A percentile compares a stretch with the other conserved stretches of the same genome.
Evolutionary conservation across 2,329 filamentous ascomycete genomes (phyloP).

Genomic region (Rhynchosporium agropyri): DNA sequence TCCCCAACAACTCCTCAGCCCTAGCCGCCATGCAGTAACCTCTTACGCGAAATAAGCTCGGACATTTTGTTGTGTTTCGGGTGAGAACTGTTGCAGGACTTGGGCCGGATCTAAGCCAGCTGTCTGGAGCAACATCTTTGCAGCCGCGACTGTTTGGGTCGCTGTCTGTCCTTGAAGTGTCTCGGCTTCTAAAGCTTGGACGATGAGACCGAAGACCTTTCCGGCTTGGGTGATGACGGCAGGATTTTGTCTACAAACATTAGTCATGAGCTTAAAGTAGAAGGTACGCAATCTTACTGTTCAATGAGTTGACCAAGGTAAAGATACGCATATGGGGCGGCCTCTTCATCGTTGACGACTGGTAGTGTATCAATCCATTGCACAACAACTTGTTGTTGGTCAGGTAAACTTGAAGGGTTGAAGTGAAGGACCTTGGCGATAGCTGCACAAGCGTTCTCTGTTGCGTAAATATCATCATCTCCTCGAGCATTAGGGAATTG

Average conservation of each 20-base stretch:
- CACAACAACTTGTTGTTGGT: conserved; percentile 74
- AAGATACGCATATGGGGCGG: conserved; percentile 91
- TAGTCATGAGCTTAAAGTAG: conserved; percentile 35
- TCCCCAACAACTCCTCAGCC: conserved; percentile 15
- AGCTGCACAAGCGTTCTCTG: conserved; percentile 94
- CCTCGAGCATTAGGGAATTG: conserved; percentile 79
- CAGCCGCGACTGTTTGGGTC: conserved; percentile 72
- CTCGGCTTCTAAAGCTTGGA: conserved; percentile 86
- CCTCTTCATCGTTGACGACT: conserved; percentile 93
- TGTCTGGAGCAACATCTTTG: conserved; percentile 74
- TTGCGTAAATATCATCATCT: conserved; percentile 95
- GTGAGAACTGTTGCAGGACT: conserved; percentile 73
- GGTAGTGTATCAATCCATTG: conserved; percentile 92
- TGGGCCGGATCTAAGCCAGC: conserved; percentile 76
- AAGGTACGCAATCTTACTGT: conserved; percentile 66
- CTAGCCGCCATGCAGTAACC: conserved; percentile 6
- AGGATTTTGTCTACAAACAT: conserved; percentile 73
- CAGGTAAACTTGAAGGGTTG: conserved; percentile 75
- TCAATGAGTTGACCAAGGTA: conserved; percentile 92
- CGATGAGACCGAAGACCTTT: conserved; percentile 83
- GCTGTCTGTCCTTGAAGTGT: conserved; percentile 85
- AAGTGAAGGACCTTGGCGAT: conserved; percentile 97
- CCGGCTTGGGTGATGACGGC: conserved; percentile 75
- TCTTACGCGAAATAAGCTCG: conserved; percentile 74
- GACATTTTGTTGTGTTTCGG: conserved; percentile 79